These are phyloP conservation scores for Ganoderma sinense DNA, from an alignment of 1,284 basidiomycete genomes.

Conservation along the genomic window DNA sequence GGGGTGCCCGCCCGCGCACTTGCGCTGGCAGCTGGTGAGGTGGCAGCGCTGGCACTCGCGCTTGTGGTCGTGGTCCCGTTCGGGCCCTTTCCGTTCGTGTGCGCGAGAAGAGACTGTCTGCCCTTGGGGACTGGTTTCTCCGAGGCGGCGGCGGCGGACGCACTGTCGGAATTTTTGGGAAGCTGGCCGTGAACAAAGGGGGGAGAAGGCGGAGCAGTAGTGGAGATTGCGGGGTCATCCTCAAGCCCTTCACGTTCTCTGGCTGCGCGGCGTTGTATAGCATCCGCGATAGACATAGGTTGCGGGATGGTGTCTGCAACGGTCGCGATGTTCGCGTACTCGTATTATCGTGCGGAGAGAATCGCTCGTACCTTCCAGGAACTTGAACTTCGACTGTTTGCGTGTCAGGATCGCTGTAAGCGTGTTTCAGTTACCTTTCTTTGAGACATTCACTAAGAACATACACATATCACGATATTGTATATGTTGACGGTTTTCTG, in stretches of 20 bases:
- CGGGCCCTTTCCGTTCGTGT: conserved; percentile 29
- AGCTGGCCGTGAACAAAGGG: conserved; percentile 19
- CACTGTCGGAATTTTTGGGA: conserved; percentile 16
- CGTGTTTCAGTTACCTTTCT: conserved; percentile 10
- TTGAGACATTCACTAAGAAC: conserved; percentile 30
- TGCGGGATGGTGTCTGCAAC: conserved; percentile 71
- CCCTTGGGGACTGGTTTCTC: conserved; percentile 22
- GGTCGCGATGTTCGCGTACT: neutral
- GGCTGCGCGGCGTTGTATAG: conserved; percentile 59
- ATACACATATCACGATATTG: conserved; percentile 75
- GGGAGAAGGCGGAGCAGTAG: conserved; percentile 36
- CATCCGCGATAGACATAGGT: conserved; percentile 64
- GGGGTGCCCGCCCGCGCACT: conserved; percentile 12
- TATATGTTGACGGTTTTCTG: conserved; percentile 59
- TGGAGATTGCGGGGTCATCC: conserved; percentile 63
- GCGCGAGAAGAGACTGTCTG: conserved; percentile 23
- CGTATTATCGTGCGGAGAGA: neutral
- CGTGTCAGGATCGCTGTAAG: conserved; percentile 60
- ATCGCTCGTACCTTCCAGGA: conserved; percentile 62
- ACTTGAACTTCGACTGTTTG: conserved; percentile 71
- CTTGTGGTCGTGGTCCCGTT: conserved; percentile 18
- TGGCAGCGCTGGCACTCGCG: conserved; percentile 7
- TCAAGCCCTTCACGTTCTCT: conserved; percentile 66
- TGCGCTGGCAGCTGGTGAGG: conserved; percentile 16
- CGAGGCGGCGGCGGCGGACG: conserved; percentile 3